Base-by-base conservation (phyloP, 768 basidiomycete genomes). In the Mycena leptocephala region DNA sequence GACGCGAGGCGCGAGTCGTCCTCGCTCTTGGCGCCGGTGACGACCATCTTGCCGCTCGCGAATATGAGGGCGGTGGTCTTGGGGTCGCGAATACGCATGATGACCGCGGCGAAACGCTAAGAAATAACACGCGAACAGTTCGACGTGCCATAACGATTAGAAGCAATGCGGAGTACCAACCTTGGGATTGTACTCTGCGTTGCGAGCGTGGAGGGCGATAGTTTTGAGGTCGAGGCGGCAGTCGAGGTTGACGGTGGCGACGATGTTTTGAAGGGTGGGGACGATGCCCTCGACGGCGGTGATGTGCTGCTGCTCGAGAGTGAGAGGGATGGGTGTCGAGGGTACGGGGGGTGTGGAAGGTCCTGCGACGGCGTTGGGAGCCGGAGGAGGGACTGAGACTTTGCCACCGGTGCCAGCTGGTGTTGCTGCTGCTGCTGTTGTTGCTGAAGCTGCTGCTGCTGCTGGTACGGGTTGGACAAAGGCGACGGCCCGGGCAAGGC, bases 11-110 rank as follows among this genome's bases (percentile, higher is more conserved):
- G 92, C 80, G 97, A 97, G 82, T 99, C 97, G 85, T 99, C 98
- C 86, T 99, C 98, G 37, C 96, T 97, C 90, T 99, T 99, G 61
- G 98, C 98, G 83, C 98, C 98, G 48, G 98, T 99, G 73, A 99
- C 98, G 85, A 99, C 98, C 96, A 99, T 99, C 92, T 99, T 99
- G 83, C 98, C 98, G 72, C 97, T 98, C 39, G 98, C 98, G 86
- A 99, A 99, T 86, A 99, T 99, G 80, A 99, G 93, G 28, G 98
- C 98, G 65, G 98, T 99, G 74, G 98, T 99, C 90, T 99, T 99
- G 64, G 98, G 98, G 81, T 99, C 98, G 80, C 98, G 97, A 83
- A 99, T 99, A 86, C 98, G 96, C 98, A 99, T 99, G 88, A 99
- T 99, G 80, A 99, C 98, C 75, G 98, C 98, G 80, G 98, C 98